Evolutionary conservation across 2,329 filamentous ascomycete genomes (phyloP), one percentile per base, ranked within the genome.

Genomic region (Fusarium goolgardi): DNA sequence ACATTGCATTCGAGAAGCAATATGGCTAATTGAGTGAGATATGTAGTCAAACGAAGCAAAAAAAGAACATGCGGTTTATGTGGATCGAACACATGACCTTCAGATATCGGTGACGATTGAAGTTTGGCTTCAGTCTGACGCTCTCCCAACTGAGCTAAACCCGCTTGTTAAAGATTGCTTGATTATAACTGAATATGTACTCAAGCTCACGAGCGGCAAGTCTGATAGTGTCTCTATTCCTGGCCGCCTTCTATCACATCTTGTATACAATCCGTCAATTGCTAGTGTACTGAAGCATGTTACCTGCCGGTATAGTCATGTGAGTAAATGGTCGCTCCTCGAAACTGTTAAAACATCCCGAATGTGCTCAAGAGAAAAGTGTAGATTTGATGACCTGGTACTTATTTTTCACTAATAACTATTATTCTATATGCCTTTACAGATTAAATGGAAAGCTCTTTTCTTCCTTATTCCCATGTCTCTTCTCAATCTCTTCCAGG

Each of bases 401-500:
- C 13, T 2, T 21, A 5, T 32, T 21, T 6, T 7, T 32, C 5
- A 3, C 15, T 21, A 3, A 35, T 35, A 0, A 6, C 12, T 39
- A 15, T 15, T 15, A 15, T 15, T 32, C 12, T 6, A 10, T 34
- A 15, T 32, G 1, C n/a, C 5, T 7, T 46, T 15, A 55, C 2
- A 65, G 5, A 1, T 47, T 50, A 1, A 65, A 25, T 0, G 55
- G 50, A 13, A 65, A 29, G 11, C 35, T 34, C 20, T 34, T 69
- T 1, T 54, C 39, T 9, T 25, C 50, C 2, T 20, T 47, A 9
- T 63, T 31, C 0, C 53, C 57, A 18, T 73, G 66, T 8, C 59
- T 49, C 18, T 65, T 62, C 27, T 73, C 71, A 13, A 83, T 82
- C 10, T 77, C 79, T 34, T 82, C 80, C 1, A 84, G 72, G 20